A percentile compares a stretch with the other conserved stretches of the same genome.
Evolutionary conservation across 441 rosid species (phyloP).

Genomic region (Raphanus hybrid): DNA sequence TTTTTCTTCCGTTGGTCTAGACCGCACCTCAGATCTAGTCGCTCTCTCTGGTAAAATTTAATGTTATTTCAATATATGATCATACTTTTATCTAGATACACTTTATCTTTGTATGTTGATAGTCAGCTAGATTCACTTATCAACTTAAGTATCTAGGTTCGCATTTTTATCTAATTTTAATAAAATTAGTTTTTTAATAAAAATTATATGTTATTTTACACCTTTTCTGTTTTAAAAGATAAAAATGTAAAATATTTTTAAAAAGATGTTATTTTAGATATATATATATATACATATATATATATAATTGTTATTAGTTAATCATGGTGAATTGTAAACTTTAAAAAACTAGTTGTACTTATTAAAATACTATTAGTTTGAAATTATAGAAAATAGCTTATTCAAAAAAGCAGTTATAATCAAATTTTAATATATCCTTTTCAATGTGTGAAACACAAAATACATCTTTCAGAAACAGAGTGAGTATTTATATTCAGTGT

Average conservation of each 20-base stretch:
- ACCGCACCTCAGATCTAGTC: constrained; percentile 49
- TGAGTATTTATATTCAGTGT: not conserved
- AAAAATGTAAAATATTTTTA: too few relatives aligned
- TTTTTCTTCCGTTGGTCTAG: constrained; percentile 50
- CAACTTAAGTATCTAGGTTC: not conserved
- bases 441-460: not conserved
- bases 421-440: not conserved
- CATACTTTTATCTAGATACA: not conserved
- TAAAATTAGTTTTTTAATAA: not conserved
- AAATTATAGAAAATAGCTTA: not conserved
- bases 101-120: not conserved
- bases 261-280: too few relatives aligned
- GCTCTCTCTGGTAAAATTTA: constrained; percentile 55
- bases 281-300: too few relatives aligned
- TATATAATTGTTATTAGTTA: too few relatives aligned
- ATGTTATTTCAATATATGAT: not conserved
- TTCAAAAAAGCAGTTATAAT: not conserved
- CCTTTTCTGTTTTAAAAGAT: not conserved
- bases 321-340: not conserved
- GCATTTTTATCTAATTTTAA: not conserved
- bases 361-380: not conserved
- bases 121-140: not conserved
- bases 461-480: not conserved
- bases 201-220: too few relatives aligned
- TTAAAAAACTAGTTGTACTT: not conserved